These are phyloP conservation scores for Sedum album DNA, from an alignment of 164 flowering plant genomes.

Conservation along the genomic window DNA sequence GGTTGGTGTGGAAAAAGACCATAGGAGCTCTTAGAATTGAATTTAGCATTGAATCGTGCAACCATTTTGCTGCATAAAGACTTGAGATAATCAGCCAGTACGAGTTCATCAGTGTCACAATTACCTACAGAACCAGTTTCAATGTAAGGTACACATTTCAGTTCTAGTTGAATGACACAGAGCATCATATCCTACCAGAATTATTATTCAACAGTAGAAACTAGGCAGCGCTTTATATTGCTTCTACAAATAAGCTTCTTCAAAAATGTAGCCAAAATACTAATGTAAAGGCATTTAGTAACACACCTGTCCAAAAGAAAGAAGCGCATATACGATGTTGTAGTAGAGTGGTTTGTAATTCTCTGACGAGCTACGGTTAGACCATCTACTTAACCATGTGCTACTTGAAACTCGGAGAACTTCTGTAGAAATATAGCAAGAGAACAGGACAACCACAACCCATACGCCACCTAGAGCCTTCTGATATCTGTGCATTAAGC, in stretches of 20 bases:
- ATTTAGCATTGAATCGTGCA: slow-evolving; percentile 78
- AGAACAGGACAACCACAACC: slow-evolving; percentile 54
- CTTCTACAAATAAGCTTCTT: background rate
- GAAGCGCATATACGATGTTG: slow-evolving; percentile 46
- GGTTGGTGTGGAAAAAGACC: slow-evolving; percentile 94
- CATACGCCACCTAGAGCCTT: slow-evolving; percentile 62
- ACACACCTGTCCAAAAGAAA: slow-evolving; percentile 57
- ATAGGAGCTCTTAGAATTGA: slow-evolving; percentile 88
- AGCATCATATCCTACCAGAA: background rate
- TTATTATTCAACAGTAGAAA: background rate
- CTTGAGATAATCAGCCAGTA: slow-evolving; percentile 83
- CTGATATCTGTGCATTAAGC: slow-evolving; percentile 39
- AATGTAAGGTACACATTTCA: background rate
- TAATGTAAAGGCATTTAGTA: background rate
- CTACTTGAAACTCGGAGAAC: slow-evolving; percentile 62
- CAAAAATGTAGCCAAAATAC: background rate
- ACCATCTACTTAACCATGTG: slow-evolving; percentile 78
- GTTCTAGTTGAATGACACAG: background rate
- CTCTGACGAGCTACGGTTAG: slow-evolving; percentile 40
- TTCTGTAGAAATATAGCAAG: slow-evolving; percentile 53
- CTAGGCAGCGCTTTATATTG: background rate
- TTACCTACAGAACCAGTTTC: background rate
- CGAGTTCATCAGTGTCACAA: slow-evolving; percentile 64
- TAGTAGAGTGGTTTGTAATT: slow-evolving; percentile 46
- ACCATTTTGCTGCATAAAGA: slow-evolving; percentile 73